Base-by-base conservation (phyloP, 108 stramenopile genomes). In the Cyclotella sp. region DNA sequence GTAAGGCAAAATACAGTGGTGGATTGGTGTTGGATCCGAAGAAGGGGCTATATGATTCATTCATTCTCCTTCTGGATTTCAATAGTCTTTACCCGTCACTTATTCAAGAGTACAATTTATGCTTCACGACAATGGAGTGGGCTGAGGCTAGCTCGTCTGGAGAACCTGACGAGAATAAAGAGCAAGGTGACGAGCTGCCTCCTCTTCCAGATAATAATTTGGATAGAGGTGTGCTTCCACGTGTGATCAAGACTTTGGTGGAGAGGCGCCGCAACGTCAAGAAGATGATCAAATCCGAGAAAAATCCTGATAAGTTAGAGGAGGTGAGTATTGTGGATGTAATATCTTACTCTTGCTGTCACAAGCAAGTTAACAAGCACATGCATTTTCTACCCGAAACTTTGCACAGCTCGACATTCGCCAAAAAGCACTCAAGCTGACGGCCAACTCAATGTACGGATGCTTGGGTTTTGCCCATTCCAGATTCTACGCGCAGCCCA, bases 401-500 rank as follows among this genome's bases (percentile, higher is more conserved):
- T 10, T n/a, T 39, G 18, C 39, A 21, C 60, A 94, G 97, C 87
- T 98, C 45, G 97, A 99, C 77, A 98, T 99, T 84, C 95, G 97
- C 26, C 99, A 99, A 74, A 92, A 92, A 85, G 99, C 99, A 6
- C 84, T 99, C 52, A 99, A 99, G 75, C 85, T 99, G 53, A 98
- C 97, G 21, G 99, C 99, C 72, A 99, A 99, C 93, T 97, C 97
- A 15, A 99, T 99, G 99, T 99, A 99, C 76, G 99, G 99, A 44
- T 99, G 99, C 78, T 90, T 99, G 26, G 99, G 98, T 29, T 99
- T 99, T 82, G 89, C 94, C 30, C 81, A 93, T 76, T 97, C 95
- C 52, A 90, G 99, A 9, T 99, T 99, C 84, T 99, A 88, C 72
- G 99, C 99, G 39, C 93, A 97, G 73, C 98, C 99, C 22, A 97